Base-by-base conservation (phyloP, 148 eudicot species). In the Camellia japonica region DNA sequence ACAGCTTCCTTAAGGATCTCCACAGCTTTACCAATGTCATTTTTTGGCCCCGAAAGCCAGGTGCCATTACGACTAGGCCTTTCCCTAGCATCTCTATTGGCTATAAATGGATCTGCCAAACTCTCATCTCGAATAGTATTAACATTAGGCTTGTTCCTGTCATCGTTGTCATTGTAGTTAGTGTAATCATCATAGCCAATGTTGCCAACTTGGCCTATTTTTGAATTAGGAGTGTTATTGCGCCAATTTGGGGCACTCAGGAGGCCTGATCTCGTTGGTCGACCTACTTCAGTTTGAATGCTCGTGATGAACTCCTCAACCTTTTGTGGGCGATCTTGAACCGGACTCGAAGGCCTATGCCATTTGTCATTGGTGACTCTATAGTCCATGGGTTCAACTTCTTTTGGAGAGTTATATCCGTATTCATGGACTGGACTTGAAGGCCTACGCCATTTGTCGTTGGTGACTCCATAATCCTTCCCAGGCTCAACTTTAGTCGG, bases 311-410 rank as follows among this genome's bases (percentile, higher is more conserved):
- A 51, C 15, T 47, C 60, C 44, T 64, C 71, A 7, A 30, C 80
- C 65, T 23, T 16, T 1, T 10, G 84, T 4, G 84, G 76, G 59
- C 66, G 75, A 47, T 71, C 55, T n/a, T 19, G 68, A 20, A 2
- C 0, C 8, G 6, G 2, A 20, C 30, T 61, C 8, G 19, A 20
- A 20, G 30, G 23, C 38, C 44, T 6, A 19, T 14, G 42, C 71
- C 71, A 5, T 7, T 67, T 67, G 71, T 67, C 71, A 2, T 67
- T 67, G 72, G 72, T 7, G 7, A 66, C 71, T 66, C 69, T 12
- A 38, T 13, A 68, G 14, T 16, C n/a, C 72, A 7, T 9, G 0
- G 71, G 71, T n/a, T 68, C 71, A 47, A 4, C 47, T 18, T 41
- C 13, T 42, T 18, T 14, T 38, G 46, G 71, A 38, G 71, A 68